A percentile compares a stretch with the other conserved stretches of the same genome.
phyloP scores from a whole-genome alignment of 192 early-diverging fungal species.

The Tieghemiomyces parasiticus region DNA sequence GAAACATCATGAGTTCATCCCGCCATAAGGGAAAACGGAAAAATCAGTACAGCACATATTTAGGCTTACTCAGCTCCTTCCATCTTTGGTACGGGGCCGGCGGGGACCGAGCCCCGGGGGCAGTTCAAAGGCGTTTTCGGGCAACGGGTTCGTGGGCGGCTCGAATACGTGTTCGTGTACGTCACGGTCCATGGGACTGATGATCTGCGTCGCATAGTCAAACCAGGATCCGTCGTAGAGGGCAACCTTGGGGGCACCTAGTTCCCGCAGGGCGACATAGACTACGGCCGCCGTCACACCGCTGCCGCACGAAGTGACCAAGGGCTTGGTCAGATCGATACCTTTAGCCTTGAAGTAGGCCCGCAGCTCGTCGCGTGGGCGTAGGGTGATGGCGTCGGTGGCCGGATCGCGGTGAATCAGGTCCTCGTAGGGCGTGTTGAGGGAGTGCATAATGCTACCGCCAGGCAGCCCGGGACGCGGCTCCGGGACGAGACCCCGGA shows the following conservation, averaged over 20 bases:
- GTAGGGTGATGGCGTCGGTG: constrained; percentile 18
- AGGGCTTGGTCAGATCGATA: constrained; percentile 50
- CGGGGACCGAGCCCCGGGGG: too few relatives aligned
- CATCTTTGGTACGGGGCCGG: neutral
- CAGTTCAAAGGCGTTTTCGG: neutral
- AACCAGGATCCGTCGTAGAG: constrained; percentile 90
- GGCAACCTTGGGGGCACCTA: constrained; percentile 45
- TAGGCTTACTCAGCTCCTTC: neutral
- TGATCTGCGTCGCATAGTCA: constrained; percentile 61
- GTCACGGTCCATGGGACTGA: constrained; percentile 50
- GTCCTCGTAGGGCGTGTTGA: constrained; percentile 54
- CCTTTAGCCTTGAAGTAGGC: constrained; percentile 37
- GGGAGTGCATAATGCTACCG: constrained; percentile 70
- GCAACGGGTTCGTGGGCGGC: neutral
- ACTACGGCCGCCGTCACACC: constrained; percentile 76
- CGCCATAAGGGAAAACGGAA: too few relatives aligned
- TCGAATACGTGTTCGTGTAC: neutral
- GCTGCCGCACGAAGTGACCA: constrained; percentile 74
- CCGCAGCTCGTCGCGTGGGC: constrained; percentile 34
- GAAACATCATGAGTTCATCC: too few relatives aligned
- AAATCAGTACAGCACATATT: too few relatives aligned
- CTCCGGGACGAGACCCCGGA: constrained; percentile 52
- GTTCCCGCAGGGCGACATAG: constrained; percentile 57
- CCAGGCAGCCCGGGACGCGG: constrained; percentile 57
- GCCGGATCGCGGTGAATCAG: constrained; percentile 31